Conservation (phyloP, 306 rosid genomes). For the Citrullus colocynthis region DNA sequence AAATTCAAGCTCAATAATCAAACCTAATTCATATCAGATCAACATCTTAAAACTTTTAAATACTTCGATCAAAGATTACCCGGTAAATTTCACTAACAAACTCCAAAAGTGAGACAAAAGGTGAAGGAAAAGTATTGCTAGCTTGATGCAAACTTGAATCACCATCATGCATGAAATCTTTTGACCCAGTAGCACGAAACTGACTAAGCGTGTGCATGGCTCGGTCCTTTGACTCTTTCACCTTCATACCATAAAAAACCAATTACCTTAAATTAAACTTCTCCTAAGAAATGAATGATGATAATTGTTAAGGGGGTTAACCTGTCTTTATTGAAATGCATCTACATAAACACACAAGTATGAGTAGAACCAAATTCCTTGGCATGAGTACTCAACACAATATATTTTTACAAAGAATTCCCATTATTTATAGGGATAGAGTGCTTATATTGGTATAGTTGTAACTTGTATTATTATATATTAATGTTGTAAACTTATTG, state of each 20-base stretch:
- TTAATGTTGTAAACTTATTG: too few relatives aligned
- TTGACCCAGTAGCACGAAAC: conserved; percentile 51
- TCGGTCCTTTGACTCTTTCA: conserved; percentile 87
- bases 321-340: not conserved
- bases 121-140: conserved; percentile 29
- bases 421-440: not conserved
- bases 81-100: conserved; percentile 86
- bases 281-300: not conserved
- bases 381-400: not conserved
- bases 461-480: too few relatives aligned
- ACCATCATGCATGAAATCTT: conserved; percentile 46
- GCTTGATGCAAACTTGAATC: conserved; percentile 37
- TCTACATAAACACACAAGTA: not conserved
- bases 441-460: too few relatives aligned
- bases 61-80: conserved; percentile 32
- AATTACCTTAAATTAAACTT: not conserved
- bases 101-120: conserved; percentile 84
- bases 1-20: conserved; percentile 15
- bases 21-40: conserved; percentile 9
- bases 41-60: not conserved
- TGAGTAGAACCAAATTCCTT: not conserved
- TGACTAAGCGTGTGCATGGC: conserved; percentile 75
- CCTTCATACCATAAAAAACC: conserved; percentile 33
- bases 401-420: not conserved
- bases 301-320: not conserved